Percentiles rank a stretch among this genome's conserved stretches.
Conservation (phyloP, 2,329 filamentous ascomycete genomes). For the Aspergillus udagawae region DNA sequence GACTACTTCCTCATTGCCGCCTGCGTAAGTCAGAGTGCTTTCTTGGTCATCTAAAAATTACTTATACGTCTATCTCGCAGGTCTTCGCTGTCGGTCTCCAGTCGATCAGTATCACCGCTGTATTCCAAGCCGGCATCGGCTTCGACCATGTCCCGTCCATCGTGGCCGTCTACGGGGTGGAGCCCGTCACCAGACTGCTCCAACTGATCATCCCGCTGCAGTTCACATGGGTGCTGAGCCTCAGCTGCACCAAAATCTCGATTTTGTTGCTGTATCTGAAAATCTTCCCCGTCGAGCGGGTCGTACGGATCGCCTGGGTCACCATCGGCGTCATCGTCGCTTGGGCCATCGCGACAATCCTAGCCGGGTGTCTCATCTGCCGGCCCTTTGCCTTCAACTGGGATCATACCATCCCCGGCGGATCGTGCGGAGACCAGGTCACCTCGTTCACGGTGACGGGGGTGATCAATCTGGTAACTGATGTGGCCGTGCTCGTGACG, state of each 20-base stretch:
- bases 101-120: constrained; percentile 19
- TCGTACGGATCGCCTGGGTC: constrained; percentile 8
- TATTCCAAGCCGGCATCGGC: constrained; percentile 19
- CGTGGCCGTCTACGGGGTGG: constrained; percentile 9
- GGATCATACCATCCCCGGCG: constrained; percentile 20
- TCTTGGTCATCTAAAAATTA: too few relatives aligned
- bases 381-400: constrained; percentile 23
- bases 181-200: constrained; percentile 18
- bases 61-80: constrained; percentile 3
- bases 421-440: constrained; percentile 19
- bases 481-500: constrained; percentile 18
- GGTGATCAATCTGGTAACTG: constrained; percentile 22
- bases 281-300: constrained; percentile 19
- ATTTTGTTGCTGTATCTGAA: constrained; percentile 19
- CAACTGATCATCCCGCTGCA: constrained; percentile 21
- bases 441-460: constrained; percentile 18
- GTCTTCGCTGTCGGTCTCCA: constrained; percentile 20
- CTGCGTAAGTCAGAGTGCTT: too few relatives aligned
- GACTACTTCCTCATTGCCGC: constrained; percentile 21
- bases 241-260: constrained; percentile 21
- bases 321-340: constrained; percentile 15
- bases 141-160: constrained; percentile 17
- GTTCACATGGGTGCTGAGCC: constrained; percentile 22
- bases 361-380: constrained; percentile 17
- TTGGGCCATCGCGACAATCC: constrained; percentile 27